A percentile compares a stretch with the other conserved stretches of the same genome.
Conservation (phyloP, 2,329 filamentous ascomycete genomes). For the Arthrobotrys conoides region DNA sequence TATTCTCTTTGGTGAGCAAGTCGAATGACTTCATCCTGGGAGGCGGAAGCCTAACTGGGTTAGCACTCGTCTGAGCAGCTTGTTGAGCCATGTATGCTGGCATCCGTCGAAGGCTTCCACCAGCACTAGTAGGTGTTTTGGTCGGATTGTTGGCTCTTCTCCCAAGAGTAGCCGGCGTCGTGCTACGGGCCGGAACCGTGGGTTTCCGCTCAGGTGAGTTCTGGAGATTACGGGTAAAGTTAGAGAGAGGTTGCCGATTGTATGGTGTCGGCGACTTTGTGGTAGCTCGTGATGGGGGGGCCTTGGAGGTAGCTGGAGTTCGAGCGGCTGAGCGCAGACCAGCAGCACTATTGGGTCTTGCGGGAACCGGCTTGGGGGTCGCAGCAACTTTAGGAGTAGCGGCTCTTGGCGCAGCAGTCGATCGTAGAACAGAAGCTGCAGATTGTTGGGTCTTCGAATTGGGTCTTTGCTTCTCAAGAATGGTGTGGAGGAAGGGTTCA, state of each 20-base stretch:
- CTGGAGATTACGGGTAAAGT: slow-evolving; percentile 47
- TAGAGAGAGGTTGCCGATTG: slow-evolving; percentile 45
- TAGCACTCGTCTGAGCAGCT: slow-evolving; percentile 30
- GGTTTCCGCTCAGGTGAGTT: slow-evolving; percentile 52
- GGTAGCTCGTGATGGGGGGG: slow-evolving; percentile 32
- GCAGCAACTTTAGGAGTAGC: slow-evolving; percentile 33
- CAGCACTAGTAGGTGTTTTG: slow-evolving; percentile 56
- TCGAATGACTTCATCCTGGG: slow-evolving; percentile 57
- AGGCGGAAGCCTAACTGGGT: slow-evolving; percentile 37
- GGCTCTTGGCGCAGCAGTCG: slow-evolving; percentile 42
- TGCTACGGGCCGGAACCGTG: slow-evolving; percentile 43
- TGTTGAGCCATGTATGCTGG: slow-evolving; percentile 60
- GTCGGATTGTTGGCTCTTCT: slow-evolving; percentile 43
- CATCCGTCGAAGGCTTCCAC: slow-evolving; percentile 52
- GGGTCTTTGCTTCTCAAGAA: slow-evolving; percentile 60
- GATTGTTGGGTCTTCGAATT: slow-evolving; percentile 51
- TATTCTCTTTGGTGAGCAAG: slow-evolving; percentile 39
- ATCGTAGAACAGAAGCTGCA: slow-evolving; percentile 46
- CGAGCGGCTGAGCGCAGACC: slow-evolving; percentile 45
- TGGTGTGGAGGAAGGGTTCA: slow-evolving; percentile 83
- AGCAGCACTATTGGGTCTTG: slow-evolving; percentile 50
- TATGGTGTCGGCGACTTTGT: slow-evolving; percentile 60
- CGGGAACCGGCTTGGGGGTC: slow-evolving; percentile 45
- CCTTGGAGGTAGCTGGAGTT: slow-evolving; percentile 35
- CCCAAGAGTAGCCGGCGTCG: slow-evolving; percentile 49